Conservation (phyloP, 805 yeast genomes). For the Candida chilensis region DNA sequence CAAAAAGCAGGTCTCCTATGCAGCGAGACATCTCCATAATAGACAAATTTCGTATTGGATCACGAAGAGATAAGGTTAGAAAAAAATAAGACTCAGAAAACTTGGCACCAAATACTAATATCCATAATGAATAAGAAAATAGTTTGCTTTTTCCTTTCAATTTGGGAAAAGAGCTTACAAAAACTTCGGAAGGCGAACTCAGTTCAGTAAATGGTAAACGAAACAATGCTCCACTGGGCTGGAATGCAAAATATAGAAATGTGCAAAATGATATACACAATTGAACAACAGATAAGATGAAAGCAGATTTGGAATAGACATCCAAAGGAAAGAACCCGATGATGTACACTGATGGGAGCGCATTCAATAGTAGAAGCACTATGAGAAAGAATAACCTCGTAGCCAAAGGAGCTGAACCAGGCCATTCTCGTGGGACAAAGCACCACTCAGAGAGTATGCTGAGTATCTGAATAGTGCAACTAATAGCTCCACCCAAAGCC, state of each 20-base stretch:
- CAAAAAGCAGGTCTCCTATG: conserved; percentile 29
- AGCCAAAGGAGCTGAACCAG: conserved; percentile 30
- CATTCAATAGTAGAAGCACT: conserved; percentile 18
- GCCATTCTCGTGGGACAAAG: conserved; percentile 38
- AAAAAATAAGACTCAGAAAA: conserved; percentile 46
- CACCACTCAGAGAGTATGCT: conserved; percentile 31
- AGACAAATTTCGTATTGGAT: conserved; percentile 39
- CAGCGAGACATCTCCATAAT: conserved; percentile 33
- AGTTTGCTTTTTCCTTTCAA: conserved; percentile 24
- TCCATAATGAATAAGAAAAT: conserved; percentile 38
- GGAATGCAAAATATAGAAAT: conserved; percentile 30
- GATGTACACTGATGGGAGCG: conserved; percentile 31
- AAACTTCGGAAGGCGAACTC: conserved; percentile 20
- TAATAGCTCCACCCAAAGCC: conserved; percentile 35
- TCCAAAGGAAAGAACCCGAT: conserved; percentile 25
- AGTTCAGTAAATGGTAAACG: conserved; percentile 4
- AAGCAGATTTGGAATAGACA: conserved; percentile 20
- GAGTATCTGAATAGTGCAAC: conserved; percentile 27
- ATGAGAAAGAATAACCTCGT: conserved; percentile 21
- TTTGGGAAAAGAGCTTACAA: conserved; percentile 32
- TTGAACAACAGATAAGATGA: conserved; percentile 27
- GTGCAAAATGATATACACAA: conserved; percentile 31
- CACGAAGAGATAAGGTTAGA: conserved; percentile 41
- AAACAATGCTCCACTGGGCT: conserved; percentile 24
- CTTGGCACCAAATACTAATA: conserved; percentile 36